A percentile compares a stretch with the other conserved stretches of the same genome.
Conservation (phyloP, 2,329 filamentous ascomycete genomes). For the Fusarium sp. region DNA sequence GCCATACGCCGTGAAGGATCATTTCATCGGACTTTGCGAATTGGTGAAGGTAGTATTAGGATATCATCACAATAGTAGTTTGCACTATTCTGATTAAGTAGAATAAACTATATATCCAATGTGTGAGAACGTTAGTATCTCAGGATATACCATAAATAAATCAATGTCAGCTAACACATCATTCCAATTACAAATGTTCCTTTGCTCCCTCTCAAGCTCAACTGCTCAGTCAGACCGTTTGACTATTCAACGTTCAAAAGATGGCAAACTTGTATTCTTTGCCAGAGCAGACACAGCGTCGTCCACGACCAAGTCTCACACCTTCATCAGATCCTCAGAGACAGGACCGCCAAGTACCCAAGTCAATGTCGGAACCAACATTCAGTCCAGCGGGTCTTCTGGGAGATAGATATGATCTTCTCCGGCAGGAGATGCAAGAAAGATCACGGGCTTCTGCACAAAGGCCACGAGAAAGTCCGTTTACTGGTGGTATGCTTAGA, state of each 20-base stretch:
- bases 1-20: background rate
- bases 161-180: accelerated
- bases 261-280: background rate
- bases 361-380: background rate
- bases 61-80: background rate
- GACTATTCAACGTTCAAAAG: background rate
- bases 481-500: background rate
- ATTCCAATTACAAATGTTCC: background rate
- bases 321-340: accelerated
- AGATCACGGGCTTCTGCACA: background rate
- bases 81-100: accelerated
- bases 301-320: background rate
- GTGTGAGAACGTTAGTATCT: accelerated
- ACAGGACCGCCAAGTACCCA: background rate
- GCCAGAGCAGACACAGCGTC: accelerated
- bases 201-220: background rate
- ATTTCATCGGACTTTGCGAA: too few relatives aligned
- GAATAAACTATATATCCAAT: background rate
- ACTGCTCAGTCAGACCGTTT: background rate
- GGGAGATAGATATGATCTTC: constrained; percentile 6
- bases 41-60: too few relatives aligned
- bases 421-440: background rate
- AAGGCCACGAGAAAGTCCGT: background rate
- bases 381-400: constrained; percentile 2
- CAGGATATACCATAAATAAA: accelerated